These are phyloP conservation scores for Cerioporus squamosus DNA, from an alignment of 1,284 basidiomycete genomes.

Conservation along the genomic window DNA sequence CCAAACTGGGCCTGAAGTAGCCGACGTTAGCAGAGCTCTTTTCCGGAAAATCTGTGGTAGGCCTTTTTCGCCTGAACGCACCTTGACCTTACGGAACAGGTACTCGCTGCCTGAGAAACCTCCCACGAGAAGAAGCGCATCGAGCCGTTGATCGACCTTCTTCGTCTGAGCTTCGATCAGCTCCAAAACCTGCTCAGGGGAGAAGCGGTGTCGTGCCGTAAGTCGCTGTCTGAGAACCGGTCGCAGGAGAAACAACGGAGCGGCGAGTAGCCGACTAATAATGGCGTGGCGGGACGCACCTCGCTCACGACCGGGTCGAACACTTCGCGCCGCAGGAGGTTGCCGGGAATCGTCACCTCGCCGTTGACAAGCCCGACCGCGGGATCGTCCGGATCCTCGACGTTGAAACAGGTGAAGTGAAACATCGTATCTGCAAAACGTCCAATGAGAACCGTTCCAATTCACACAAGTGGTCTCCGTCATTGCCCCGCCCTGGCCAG, in stretches of 20 bases:
- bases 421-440: constrained; percentile 67
- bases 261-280: constrained; percentile 14
- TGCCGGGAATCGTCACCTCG: constrained; percentile 79
- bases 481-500: neutral
- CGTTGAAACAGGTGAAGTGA: constrained; percentile 83
- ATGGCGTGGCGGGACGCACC: constrained; percentile 41
- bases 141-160: constrained; percentile 65
- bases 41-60: neutral
- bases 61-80: constrained; percentile 32
- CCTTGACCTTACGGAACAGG: constrained; percentile 75
- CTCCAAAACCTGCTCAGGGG: constrained; percentile 59
- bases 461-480: neutral
- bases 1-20: constrained; percentile 61
- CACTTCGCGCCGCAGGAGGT: constrained; percentile 73
- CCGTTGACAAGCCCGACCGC: constrained; percentile 77
- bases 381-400: constrained; percentile 75
- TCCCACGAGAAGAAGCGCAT: constrained; percentile 82
- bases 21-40: neutral
- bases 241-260: constrained; percentile 15
- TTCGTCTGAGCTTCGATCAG: constrained; percentile 76
- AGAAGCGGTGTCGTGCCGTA: constrained; percentile 21
- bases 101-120: constrained; percentile 86
- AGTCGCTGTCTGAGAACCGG: constrained; percentile 11
- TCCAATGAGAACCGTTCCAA: constrained; percentile 11
- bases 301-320: constrained; percentile 80